Evolutionary conservation across 805 yeast species (phyloP).

Genomic region (Scheffersomyces spartinae): DNA sequence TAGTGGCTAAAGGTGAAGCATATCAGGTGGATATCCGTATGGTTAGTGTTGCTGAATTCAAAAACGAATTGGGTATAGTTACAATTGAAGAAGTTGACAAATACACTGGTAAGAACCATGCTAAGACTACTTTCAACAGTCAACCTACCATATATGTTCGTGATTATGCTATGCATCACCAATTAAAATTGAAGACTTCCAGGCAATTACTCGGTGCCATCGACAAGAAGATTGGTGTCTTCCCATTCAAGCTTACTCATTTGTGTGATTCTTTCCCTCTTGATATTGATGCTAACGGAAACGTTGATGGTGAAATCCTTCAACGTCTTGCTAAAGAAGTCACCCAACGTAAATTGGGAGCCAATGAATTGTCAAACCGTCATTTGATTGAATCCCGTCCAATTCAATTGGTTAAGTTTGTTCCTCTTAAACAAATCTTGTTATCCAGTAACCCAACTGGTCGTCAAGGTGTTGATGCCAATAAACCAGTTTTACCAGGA

Average conservation of each 20-base stretch:
- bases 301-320: constrained; percentile 28
- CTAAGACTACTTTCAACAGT: constrained; percentile 37
- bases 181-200: constrained; percentile 62
- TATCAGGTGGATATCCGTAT: constrained; percentile 75
- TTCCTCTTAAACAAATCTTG: constrained; percentile 58
- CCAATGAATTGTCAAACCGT: constrained; percentile 69
- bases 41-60: constrained; percentile 49
- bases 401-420: constrained; percentile 57
- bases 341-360: constrained; percentile 65
- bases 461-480: constrained; percentile 52
- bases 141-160: constrained; percentile 70
- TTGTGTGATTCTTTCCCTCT: constrained; percentile 54
- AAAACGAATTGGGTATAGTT: constrained; percentile 52
- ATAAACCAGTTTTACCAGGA: constrained; percentile 58
- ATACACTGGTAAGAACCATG: constrained; percentile 50
- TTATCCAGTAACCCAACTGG: constrained; percentile 59
- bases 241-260: constrained; percentile 81
- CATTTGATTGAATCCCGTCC: constrained; percentile 68
- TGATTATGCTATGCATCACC: constrained; percentile 76
- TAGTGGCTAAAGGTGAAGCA: constrained; percentile 71
- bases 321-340: constrained; percentile 45
- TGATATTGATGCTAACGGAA: constrained; percentile 19
- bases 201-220: constrained; percentile 59
- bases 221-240: constrained; percentile 71
- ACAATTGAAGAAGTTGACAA: constrained; percentile 59